Evolutionary conservation across 192 early-diverging fungal genomes (phyloP).

Genomic region (Gorgonomyces haynaldii): DNA sequence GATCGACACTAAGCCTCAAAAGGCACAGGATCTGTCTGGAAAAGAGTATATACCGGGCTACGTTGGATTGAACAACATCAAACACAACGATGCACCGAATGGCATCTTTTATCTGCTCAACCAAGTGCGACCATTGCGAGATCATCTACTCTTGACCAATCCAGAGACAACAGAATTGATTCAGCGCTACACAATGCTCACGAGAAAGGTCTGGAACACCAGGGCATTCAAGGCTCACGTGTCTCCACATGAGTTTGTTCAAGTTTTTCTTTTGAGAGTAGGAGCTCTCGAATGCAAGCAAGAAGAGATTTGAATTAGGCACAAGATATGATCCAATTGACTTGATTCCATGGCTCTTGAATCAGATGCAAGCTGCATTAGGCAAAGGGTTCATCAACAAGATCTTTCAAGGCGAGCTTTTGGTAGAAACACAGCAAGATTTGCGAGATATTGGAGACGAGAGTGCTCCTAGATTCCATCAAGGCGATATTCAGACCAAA

Average conservation of each 20-base stretch:
- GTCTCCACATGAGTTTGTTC: conserved; percentile 87
- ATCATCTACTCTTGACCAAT: conserved; percentile 64
- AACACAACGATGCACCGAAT: conserved; percentile 91
- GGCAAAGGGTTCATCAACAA: conserved; percentile 59
- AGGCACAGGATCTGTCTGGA: conserved; percentile 72
- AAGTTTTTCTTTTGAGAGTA: conserved; percentile 35
- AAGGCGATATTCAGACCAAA: conserved; percentile 17
- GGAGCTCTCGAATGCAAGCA: conserved; percentile 76
- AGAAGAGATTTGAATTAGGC: conserved; percentile 64
- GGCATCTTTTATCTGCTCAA: conserved; percentile 78
- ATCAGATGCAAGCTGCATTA: conserved; percentile 74
- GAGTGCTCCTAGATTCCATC: neutral
- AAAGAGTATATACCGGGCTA: conserved; percentile 81
- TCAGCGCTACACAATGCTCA: conserved; percentile 59
- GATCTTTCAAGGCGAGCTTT: conserved; percentile 78
- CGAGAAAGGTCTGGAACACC: conserved; percentile 89
- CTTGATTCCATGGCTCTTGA: conserved; percentile 85
- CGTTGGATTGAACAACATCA: conserved; percentile 89
- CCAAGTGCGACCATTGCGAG: conserved; percentile 74
- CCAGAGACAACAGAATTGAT: conserved; percentile 12
- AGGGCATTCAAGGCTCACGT: conserved; percentile 88
- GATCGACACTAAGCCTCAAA: conserved; percentile 50
- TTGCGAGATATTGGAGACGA: conserved; percentile 15
- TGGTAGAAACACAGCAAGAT: conserved; percentile 49
- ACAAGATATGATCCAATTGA: conserved; percentile 76